Evolutionary conservation across 257 asterid species (phyloP).

Genomic region (Ballota nigra): DNA sequence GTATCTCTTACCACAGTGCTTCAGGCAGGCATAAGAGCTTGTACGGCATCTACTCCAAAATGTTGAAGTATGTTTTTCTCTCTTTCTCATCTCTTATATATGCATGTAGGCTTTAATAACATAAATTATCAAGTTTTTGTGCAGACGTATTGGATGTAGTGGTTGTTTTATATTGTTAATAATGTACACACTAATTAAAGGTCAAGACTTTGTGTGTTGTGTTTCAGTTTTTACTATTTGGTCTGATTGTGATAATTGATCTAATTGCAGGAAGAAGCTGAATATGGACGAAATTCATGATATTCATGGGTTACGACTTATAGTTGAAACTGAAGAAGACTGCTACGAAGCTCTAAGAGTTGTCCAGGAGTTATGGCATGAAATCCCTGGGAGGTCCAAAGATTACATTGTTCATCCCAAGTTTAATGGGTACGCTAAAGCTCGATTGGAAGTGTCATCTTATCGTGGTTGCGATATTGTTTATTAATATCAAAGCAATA

Average conservation of each 20-base stretch:
- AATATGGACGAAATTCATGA: slow-evolving; percentile 88
- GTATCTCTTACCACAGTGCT: slow-evolving; percentile 51
- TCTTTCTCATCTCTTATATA: not conserved
- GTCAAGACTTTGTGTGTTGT: not conserved
- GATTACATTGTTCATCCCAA: slow-evolving; percentile 82
- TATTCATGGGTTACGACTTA: slow-evolving; percentile 84
- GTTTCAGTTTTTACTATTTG: not conserved
- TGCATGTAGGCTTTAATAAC: not conserved
- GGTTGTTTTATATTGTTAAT: not conserved
- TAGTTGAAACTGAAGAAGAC: slow-evolving; percentile 84
- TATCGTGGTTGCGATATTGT: not conserved
- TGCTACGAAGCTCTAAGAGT: slow-evolving; percentile 79
- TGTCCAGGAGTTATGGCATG: slow-evolving; percentile 77
- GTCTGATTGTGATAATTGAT: slow-evolving; percentile 8
- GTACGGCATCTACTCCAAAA: slow-evolving; percentile 84
- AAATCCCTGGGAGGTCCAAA: slow-evolving; percentile 85
- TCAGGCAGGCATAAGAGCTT: slow-evolving; percentile 92
- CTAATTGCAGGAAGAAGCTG: slow-evolving; percentile 73
- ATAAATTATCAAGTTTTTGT: not conserved
- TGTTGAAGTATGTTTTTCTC: slow-evolving; percentile 62
- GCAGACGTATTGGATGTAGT: not conserved
- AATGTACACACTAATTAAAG: not conserved
- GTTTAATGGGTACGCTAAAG: slow-evolving; percentile 68
- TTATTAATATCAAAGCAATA: not conserved
- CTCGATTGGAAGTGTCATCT: not conserved